phyloP scores from a whole-genome alignment of 2,329 filamentous ascomycete genomes.

The Lomentospora prolificans region DNA sequence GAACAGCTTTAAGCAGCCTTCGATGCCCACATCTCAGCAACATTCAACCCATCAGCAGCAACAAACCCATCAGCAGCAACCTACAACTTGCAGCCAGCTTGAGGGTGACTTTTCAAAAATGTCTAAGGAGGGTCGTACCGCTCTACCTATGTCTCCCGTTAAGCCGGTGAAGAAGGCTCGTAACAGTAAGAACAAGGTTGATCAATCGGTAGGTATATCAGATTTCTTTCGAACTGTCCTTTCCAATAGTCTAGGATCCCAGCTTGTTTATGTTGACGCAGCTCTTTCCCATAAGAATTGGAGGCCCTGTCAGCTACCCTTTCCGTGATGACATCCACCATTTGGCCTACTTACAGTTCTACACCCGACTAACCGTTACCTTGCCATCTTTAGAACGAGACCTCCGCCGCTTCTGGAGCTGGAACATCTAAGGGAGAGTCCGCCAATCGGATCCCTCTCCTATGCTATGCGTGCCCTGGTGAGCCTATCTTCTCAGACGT shows the following conservation, averaged over 20 bases:
- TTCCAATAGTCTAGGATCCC: not conserved
- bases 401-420: constrained; percentile 6
- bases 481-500: constrained; percentile 76
- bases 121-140: not conserved
- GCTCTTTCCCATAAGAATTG: too few relatives aligned
- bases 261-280: too few relatives aligned
- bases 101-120: not conserved
- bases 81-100: not conserved
- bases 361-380: too few relatives aligned
- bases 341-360: not conserved
- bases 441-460: constrained; percentile 47
- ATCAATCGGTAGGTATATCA: not conserved
- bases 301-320: too few relatives aligned
- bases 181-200: not conserved
- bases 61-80: too few relatives aligned
- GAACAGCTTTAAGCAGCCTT: too few relatives aligned
- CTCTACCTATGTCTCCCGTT: not conserved
- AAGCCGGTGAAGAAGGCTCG: not conserved
- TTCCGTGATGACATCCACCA: not conserved
- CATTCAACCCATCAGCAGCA: not conserved
- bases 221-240: not conserved
- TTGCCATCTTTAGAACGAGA: not conserved
- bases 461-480: constrained; percentile 76
- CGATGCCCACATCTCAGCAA: too few relatives aligned
- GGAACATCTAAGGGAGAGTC: constrained; percentile 15